Evolutionary conservation across 2,329 filamentous ascomycete genomes (phyloP).

Genomic region (Rutstroemia sp.): DNA sequence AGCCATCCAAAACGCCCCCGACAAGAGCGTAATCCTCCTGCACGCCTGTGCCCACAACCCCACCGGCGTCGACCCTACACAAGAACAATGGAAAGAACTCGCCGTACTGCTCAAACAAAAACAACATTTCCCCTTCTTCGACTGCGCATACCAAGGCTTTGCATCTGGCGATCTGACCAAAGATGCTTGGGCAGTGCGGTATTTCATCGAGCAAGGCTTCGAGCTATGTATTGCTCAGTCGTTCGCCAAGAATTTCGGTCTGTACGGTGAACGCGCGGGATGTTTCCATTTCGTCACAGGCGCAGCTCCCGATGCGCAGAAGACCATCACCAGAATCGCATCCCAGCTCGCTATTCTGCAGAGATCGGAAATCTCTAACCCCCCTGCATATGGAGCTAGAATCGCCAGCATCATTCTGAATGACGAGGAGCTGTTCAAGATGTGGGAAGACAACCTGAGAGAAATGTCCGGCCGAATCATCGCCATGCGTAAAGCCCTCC

Average conservation of each 20-base stretch:
- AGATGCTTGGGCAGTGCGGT: conserved; percentile 87
- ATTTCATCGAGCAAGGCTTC: conserved; percentile 90
- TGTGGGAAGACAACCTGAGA: conserved; percentile 83
- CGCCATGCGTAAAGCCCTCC: conserved; percentile 75
- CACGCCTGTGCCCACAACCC: conserved; percentile 98
- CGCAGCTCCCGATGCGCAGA: conserved; percentile 58
- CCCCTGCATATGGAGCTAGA: conserved; percentile 86
- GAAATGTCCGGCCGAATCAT: conserved; percentile 97
- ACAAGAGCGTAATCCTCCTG: conserved; percentile 78
- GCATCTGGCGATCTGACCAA: conserved; percentile 80
- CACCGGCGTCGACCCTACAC: conserved; percentile 89
- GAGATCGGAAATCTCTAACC: conserved; percentile 95
- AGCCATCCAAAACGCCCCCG: conserved; percentile 61
- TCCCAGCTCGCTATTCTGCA: conserved; percentile 91
- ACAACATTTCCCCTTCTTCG: conserved; percentile 95
- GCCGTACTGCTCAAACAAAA: conserved; percentile 68
- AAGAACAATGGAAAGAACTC: conserved; percentile 90
- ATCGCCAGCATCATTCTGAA: conserved; percentile 83
- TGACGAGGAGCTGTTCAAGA: conserved; percentile 68
- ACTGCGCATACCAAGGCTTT: conserved; percentile 96
- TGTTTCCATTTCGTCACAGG: conserved; percentile 90
- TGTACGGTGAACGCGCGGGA: conserved; percentile 93
- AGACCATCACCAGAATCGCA: conserved; percentile 56
- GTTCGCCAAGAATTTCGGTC: conserved; percentile 96
- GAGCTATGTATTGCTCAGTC: conserved; percentile 84